Conservation (phyloP, 495 filamentous ascomycete genomes). For the Annulohypoxylon maeteangense region DNA sequence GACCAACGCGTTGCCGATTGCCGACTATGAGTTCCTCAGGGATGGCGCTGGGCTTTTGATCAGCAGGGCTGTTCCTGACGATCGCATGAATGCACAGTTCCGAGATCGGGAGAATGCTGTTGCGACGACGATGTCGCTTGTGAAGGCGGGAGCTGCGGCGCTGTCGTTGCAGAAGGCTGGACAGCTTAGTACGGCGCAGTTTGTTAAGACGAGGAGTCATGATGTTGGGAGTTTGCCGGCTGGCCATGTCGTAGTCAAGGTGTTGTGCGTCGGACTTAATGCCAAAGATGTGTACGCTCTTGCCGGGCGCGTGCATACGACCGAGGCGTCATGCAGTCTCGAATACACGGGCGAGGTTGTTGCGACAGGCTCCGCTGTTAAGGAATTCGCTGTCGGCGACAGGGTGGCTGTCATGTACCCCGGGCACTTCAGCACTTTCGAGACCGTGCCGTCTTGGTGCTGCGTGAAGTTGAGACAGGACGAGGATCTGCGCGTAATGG, state of each 20-base stretch:
- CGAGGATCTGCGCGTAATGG: constrained; percentile 39
- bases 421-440: constrained; percentile 45
- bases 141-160: constrained; percentile 6
- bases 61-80: constrained; percentile 42
- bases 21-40: constrained; percentile 42
- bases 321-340: constrained; percentile 46
- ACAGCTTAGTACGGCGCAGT: constrained; percentile 3
- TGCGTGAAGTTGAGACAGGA: constrained; percentile 46
- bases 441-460: constrained; percentile 40
- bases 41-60: constrained; percentile 35
- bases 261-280: constrained; percentile 55
- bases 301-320: constrained; percentile 5
- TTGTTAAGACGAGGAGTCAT: background rate
- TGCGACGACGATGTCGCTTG: constrained; percentile 18
- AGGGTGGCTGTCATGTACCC: constrained; percentile 49
- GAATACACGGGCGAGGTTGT: constrained; percentile 62
- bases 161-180: constrained; percentile 2
- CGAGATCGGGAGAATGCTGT: constrained; percentile 22
- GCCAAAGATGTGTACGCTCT: constrained; percentile 11
- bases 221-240: background rate
- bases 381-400: constrained; percentile 51
- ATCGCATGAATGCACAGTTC: constrained; percentile 40
- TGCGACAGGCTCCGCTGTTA: constrained; percentile 55
- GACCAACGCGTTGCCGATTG: background rate
- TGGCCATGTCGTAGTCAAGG: constrained; percentile 56